Conservation (phyloP, 495 filamentous ascomycete genomes). For the Aspergillus olivimuriae region DNA sequence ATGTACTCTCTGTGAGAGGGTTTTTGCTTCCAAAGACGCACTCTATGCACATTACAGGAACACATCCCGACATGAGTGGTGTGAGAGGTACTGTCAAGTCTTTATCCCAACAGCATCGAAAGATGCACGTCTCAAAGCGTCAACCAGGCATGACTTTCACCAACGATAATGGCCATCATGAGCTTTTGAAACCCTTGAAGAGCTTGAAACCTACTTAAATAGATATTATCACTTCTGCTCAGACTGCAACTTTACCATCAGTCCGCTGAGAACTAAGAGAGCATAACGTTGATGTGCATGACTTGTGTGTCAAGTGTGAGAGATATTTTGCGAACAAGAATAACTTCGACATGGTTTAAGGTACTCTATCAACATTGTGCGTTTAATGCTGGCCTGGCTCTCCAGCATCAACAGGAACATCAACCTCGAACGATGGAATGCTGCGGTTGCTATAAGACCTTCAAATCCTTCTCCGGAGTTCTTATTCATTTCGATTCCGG, state of each 20-base stretch:
- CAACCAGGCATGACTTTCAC: slow-evolving; percentile 2
- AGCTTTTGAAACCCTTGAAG: slow-evolving; percentile 3
- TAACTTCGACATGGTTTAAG: slow-evolving; percentile 4
- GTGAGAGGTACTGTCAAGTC: slow-evolving; percentile 8
- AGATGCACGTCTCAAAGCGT: slow-evolving; percentile 3
- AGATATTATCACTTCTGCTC: neutral
- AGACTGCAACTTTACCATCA: slow-evolving; percentile 2
- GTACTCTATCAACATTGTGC: neutral
- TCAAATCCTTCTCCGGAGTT: slow-evolving; percentile 4
- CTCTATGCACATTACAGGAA: slow-evolving; percentile 11
- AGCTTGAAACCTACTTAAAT: slow-evolving; percentile 1
- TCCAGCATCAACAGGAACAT: slow-evolving; percentile 4
- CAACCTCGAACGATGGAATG: slow-evolving; percentile 5
- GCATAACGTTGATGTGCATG: slow-evolving; percentile 1
- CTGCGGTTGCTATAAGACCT: slow-evolving; percentile 1
- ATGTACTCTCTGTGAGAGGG: slow-evolving; percentile 11
- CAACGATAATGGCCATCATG: neutral
- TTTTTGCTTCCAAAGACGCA: slow-evolving; percentile 7
- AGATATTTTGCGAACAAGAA: slow-evolving; percentile 5
- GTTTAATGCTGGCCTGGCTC: slow-evolving; percentile 1
- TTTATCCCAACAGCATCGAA: slow-evolving; percentile 3
- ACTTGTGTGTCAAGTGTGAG: slow-evolving; percentile 3
- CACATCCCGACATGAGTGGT: slow-evolving; percentile 10
- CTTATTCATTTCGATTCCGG: slow-evolving; percentile 4
- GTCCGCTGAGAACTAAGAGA: neutral